Evolutionary conservation across 306 rosid genomes (phyloP), one percentile per base, ranked within the genome.

Genomic region (Alnus rubra): DNA sequence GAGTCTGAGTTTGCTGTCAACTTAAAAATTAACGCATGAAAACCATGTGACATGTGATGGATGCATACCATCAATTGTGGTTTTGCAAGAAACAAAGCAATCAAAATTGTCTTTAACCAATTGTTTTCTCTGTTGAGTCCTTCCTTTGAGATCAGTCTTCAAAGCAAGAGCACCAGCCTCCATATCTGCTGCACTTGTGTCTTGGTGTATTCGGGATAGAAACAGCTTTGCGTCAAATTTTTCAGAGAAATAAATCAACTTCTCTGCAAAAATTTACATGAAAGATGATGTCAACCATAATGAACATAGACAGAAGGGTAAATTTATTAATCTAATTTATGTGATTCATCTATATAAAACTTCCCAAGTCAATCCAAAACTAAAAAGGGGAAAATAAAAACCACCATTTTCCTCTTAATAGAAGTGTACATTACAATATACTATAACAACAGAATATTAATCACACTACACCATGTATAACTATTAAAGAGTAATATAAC

Each of bases 81-180:
- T 95, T 88, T 95, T 95, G 87, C 99, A 95, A 1, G 99, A 95
- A 87, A 95, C 99, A 78, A 95, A 95, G 81, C 99, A 95, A 82
- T 95, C 99, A 86, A 95, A 95, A 80, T 95, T 95, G 87, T 95
- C 98, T 89, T 95, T 95, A 65, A 95, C 99, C 84, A 95, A 84
- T 80, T 93, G 98, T 81, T 95, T 95, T 78, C 97, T 90, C 86
- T 91, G 98, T 74, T 90, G 93, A 28, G 95, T 95, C 65, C 97
- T 97, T 83, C 94, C 97, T 83, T 90, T 89, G 74, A 90, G 93
- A 82, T 95, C 99, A 79, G 93, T 89, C 86, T 95, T 95, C 81
- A 95, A 85, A 83, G 90, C 89, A 81, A 86, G 85, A 53, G 94
- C 98, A 71, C 99, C 99, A 60, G 84, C 86, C 88, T 93, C 99